Conservation (phyloP, 129 eudicot genomes). For the Mikania micrantha region DNA sequence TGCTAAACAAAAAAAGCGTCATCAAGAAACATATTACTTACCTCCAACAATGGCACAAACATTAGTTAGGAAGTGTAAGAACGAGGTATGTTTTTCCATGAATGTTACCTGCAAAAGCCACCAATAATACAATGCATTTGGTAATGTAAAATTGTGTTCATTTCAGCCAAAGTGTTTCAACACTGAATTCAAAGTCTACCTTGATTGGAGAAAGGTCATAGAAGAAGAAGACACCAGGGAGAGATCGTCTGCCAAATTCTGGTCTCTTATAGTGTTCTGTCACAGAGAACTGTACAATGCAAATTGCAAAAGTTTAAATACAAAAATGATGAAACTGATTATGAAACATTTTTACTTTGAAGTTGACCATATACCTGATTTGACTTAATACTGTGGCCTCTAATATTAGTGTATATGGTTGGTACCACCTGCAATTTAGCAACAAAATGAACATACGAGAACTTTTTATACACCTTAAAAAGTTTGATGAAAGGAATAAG, state of each 20-base stretch:
- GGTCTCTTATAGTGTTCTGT: conserved; percentile 79
- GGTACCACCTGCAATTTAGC: conserved; percentile 68
- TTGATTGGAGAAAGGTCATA: conserved; percentile 93
- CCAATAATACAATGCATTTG: not conserved
- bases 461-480: not conserved
- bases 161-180: not conserved
- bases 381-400: conserved; percentile 68
- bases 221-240: conserved; percentile 92
- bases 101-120: conserved; percentile 70
- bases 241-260: conserved; percentile 54
- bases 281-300: conserved; percentile 65
- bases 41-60: conserved; percentile 98
- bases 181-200: conserved; percentile 29
- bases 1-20: not conserved
- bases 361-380: conserved; percentile 60
- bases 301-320: not conserved
- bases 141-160: not conserved
- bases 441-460: not conserved
- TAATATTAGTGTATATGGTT: conserved; percentile 68
- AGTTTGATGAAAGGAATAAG: not conserved
- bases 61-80: conserved; percentile 81
- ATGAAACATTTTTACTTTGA: not conserved
- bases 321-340: not conserved
- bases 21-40: conserved; percentile 17
- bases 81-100: conserved; percentile 64